Conservation (phyloP, 352 stramenopile species). For the Phytophthora quininea region DNA sequence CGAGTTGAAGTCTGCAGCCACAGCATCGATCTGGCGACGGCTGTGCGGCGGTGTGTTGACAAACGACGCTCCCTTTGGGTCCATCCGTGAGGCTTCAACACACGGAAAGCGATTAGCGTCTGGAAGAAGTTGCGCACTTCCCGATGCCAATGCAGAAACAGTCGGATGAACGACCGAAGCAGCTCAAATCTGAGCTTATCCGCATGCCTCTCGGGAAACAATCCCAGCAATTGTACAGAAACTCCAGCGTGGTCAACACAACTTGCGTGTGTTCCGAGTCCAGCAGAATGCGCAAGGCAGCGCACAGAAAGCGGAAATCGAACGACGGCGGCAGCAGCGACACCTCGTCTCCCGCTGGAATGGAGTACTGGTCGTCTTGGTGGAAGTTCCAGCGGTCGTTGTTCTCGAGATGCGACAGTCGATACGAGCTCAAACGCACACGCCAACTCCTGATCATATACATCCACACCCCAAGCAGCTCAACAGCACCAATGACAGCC, state of each 20-base stretch:
- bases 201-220: constrained; percentile 87
- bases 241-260: constrained; percentile 86
- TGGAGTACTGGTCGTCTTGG: constrained; percentile 90
- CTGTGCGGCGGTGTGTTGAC: constrained; percentile 89
- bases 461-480: constrained; percentile 90
- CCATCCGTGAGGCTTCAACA: constrained; percentile 87
- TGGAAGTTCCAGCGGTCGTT: constrained; percentile 92
- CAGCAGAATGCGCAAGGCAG: constrained; percentile 81
- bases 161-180: constrained; percentile 73
- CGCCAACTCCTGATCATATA: constrained; percentile 93
- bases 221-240: constrained; percentile 91
- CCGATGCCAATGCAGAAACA: constrained; percentile 89
- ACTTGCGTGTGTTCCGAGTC: constrained; percentile 88
- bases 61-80: constrained; percentile 84
- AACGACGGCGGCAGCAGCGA: constrained; percentile 87
- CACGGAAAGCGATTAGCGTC: constrained; percentile 83
- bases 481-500: constrained; percentile 84
- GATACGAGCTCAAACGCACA: constrained; percentile 85
- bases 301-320: constrained; percentile 87
- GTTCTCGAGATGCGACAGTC: constrained; percentile 87
- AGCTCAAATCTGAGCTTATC: constrained; percentile 88
- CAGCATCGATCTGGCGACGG: constrained; percentile 86
- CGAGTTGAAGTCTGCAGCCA: constrained; percentile 86
- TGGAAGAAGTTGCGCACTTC: constrained; percentile 90
- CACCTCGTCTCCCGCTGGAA: constrained; percentile 86